phyloP scores from a whole-genome alignment of 2,329 filamentous ascomycete genomes.

The Akanthomyces muscarius region DNA sequence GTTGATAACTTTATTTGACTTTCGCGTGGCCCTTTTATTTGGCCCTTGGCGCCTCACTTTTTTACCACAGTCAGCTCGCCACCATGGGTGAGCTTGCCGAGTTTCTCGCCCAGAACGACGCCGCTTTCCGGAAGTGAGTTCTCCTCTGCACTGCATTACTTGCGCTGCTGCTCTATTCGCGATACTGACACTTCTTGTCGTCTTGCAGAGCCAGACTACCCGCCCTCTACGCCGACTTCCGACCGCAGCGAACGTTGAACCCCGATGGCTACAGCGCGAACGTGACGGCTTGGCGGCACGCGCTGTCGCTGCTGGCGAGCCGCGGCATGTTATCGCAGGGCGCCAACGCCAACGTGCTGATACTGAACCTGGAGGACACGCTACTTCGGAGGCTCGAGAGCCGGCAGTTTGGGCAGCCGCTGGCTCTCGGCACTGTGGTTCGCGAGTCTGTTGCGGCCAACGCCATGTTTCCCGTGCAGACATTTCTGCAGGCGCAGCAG shows the following conservation, averaged over 20 bases:
- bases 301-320: constrained; percentile 64
- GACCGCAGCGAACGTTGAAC: constrained; percentile 68
- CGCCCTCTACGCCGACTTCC: constrained; percentile 86
- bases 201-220: constrained; percentile 65
- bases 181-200: background rate
- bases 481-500: constrained; percentile 62
- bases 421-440: constrained; percentile 75
- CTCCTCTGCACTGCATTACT: background rate
- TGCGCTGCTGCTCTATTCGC: no score
- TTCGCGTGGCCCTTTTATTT: background rate
- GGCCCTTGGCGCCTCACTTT: background rate
- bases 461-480: constrained; percentile 65
- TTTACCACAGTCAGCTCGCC: constrained; percentile 17
- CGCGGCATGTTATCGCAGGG: constrained; percentile 51
- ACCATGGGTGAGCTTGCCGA: constrained; percentile 65
- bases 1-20: background rate
- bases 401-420: constrained; percentile 73
- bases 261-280: constrained; percentile 84
- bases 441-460: constrained; percentile 65
- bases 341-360: constrained; percentile 43
- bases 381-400: constrained; percentile 69
- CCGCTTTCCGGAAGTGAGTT: constrained; percentile 55
- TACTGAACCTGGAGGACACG: constrained; percentile 54
- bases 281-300: constrained; percentile 71
- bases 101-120: constrained; percentile 58